These are phyloP conservation scores for Sphaerobolus stellatus DNA, from an alignment of 1,284 basidiomycete species.

Conservation along the genomic window DNA sequence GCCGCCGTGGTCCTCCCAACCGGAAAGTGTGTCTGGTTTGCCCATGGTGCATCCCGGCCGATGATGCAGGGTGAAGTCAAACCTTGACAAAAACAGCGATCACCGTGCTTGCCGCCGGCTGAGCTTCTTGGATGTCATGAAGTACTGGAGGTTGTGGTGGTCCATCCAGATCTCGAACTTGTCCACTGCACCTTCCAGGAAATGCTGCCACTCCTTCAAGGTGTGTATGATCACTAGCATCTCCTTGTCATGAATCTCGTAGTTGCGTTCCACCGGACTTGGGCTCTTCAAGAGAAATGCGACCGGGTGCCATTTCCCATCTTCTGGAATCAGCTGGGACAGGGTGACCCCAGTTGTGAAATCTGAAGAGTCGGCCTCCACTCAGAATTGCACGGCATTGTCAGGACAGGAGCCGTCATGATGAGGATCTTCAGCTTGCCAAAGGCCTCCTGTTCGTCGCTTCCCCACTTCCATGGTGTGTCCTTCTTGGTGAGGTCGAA, in stretches of 20 bases:
- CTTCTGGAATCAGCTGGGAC: conserved; percentile 17
- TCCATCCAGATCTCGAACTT: conserved; percentile 36
- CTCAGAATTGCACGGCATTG: conserved; percentile 10
- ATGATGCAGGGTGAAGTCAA: conserved; percentile 38
- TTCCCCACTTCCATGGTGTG: no score
- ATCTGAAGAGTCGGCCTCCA: conserved; percentile 23
- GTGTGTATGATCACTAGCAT: conserved; percentile 7
- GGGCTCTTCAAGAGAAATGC: conserved; percentile 29
- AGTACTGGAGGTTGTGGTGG: conserved; percentile 47
- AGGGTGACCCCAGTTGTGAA: conserved; percentile 18
- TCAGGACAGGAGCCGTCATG: conserved; percentile 6
- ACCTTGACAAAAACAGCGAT: conserved; percentile 35
- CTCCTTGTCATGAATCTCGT: conserved; percentile 19
- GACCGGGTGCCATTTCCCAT: conserved; percentile 31
- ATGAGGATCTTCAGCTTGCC: no score
- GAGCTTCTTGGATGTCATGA: conserved; percentile 33
- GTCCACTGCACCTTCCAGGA: conserved; percentile 27
- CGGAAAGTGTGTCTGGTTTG: conserved; percentile 41
- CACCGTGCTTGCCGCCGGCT: conserved; percentile 42
- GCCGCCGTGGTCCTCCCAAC: conserved; percentile 32
- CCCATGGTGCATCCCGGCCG: conserved; percentile 34
- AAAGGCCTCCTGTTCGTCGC: no score
- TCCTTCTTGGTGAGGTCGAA: no score
- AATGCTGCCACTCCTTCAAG: not conserved
- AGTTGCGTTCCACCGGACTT: not conserved